These are phyloP conservation scores for Phytophthora megakarya DNA, from an alignment of 352 stramenopile genomes.

Conservation along the genomic window DNA sequence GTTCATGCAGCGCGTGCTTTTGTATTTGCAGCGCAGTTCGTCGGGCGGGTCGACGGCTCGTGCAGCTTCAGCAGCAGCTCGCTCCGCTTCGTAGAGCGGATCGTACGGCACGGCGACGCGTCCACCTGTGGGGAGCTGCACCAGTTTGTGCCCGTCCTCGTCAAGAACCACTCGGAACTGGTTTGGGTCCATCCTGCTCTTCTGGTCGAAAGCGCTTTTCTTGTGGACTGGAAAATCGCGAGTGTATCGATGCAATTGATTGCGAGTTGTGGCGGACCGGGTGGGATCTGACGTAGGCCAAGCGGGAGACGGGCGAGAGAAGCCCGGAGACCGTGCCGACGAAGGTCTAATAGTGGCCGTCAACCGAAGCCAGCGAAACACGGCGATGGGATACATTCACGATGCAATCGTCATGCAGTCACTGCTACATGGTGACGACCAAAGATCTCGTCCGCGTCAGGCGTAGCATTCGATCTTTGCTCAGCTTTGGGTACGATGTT, in stretches of 20 bases:
- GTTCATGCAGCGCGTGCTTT: constrained; percentile 51
- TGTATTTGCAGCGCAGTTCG: constrained; percentile 51
- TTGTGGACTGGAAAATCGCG: constrained; percentile 31
- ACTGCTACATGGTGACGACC: not conserved
- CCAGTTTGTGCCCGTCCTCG: constrained; percentile 38
- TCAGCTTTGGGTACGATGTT: not conserved
- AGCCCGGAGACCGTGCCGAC: constrained; percentile 20
- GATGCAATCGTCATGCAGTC: not conserved
- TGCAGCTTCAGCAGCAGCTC: constrained; percentile 20
- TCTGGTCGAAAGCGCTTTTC: constrained; percentile 9
- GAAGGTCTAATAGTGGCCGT: constrained; percentile 9
- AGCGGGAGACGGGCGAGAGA: constrained; percentile 41
- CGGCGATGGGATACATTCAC: not conserved
- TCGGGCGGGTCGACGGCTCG: constrained; percentile 26
- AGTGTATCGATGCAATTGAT: constrained; percentile 28
- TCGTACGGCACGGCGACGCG: constrained; percentile 36
- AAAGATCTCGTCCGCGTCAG: constrained; percentile 11
- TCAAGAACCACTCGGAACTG: constrained; percentile 23
- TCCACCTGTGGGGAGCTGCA: constrained; percentile 34
- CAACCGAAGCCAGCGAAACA: constrained; percentile 6
- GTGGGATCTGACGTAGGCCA: constrained; percentile 32
- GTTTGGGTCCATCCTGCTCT: constrained; percentile 32
- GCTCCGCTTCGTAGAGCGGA: constrained; percentile 26
- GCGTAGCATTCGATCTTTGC: constrained; percentile 4
- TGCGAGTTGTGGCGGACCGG: constrained; percentile 10